phyloP scores from a whole-genome alignment of 2,329 filamentous ascomycete genomes.

The Pestalotiopsis sp. region DNA sequence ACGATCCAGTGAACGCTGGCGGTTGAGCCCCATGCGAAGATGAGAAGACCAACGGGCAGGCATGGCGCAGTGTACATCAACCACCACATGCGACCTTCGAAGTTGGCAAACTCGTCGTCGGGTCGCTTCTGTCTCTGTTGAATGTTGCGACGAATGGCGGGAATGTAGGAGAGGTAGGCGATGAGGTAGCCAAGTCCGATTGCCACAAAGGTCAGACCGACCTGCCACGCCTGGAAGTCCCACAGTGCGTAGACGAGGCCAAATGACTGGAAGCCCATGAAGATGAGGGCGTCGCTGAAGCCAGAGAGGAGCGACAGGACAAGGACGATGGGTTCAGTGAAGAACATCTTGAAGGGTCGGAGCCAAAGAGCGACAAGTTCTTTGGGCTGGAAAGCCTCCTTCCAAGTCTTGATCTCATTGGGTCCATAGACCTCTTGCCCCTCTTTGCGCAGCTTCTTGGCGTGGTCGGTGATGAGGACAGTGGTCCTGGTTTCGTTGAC shows the following conservation, averaged over 20 bases:
- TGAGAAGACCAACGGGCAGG: conserved; percentile 61
- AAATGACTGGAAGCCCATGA: conserved; percentile 68
- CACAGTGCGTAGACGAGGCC: conserved; percentile 60
- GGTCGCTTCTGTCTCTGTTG: conserved; percentile 42
- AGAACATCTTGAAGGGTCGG: conserved; percentile 64
- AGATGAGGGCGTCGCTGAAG: conserved; percentile 66
- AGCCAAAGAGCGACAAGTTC: conserved; percentile 52
- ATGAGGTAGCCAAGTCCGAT: conserved; percentile 54
- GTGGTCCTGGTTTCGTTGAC: conserved; percentile 62
- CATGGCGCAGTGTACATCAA: conserved; percentile 61
- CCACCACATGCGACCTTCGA: conserved; percentile 61
- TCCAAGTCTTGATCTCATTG: conserved; percentile 45
- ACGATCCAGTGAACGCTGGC: conserved; percentile 61
- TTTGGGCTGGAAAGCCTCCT: conserved; percentile 39
- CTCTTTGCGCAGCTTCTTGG: conserved; percentile 52
- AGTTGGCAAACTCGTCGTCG: conserved; percentile 58
- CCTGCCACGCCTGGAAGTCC: conserved; percentile 47
- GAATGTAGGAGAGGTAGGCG: conserved; percentile 59
- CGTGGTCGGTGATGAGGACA: conserved; percentile 59
- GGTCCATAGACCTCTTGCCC: conserved; percentile 47
- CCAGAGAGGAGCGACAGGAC: conserved; percentile 60
- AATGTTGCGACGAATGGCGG: conserved; percentile 41
- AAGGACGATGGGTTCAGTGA: conserved; percentile 63
- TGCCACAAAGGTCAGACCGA: conserved; percentile 46
- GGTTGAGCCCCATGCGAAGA: conserved; percentile 63